Evolutionary conservation across 768 basidiomycete genomes (phyloP), one percentile per base, ranked within the genome.

Genomic region (Xerocomus potaroensis): DNA sequence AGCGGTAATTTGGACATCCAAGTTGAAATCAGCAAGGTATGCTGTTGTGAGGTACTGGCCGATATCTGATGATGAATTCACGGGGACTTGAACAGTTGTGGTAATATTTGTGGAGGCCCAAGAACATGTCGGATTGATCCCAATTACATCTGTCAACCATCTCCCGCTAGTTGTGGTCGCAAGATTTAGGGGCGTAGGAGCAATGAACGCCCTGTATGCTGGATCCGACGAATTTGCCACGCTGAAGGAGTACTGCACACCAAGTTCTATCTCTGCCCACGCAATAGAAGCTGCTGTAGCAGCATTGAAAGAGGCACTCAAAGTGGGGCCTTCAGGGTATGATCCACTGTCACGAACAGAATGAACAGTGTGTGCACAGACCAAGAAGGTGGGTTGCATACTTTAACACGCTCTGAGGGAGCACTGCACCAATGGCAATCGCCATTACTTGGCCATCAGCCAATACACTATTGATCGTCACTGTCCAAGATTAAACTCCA

Each of bases 21-120:
- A 30, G 42, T 54, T 45, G 41, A 51, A 51, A 33, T 55, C 39
- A 18, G 11, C 7, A 9, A 63, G 55, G 35, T 53, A 46, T 16
- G 47, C 51, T 8, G 54, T 58, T 33, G 47, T 39, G 8, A 57
- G 3, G 30, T 40, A 23, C 19, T 34, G 5, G 9, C 2, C 12
- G 6, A 29, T 1, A 7, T 1, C 7, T 10, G 32, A 18, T 12
- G 37, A 26, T 33, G 32, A 44, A 8, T 64, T 64, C 26, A 16
- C 1, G 9, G 54, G 27, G 10, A 57, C 6, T 31, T 51, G 30
- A 1, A 64, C 10, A 5, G 54, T 33, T 5, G 49, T 1, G 4
- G 57, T 57, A 14, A 64, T 31, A 37, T 65, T 63, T 6, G 64
- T 66, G 11, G 51, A 45, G 22, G 62, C 47, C 61, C 61, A 64